phyloP scores from a whole-genome alignment of 805 yeast genomes.

The Ogataea ganodermae region DNA sequence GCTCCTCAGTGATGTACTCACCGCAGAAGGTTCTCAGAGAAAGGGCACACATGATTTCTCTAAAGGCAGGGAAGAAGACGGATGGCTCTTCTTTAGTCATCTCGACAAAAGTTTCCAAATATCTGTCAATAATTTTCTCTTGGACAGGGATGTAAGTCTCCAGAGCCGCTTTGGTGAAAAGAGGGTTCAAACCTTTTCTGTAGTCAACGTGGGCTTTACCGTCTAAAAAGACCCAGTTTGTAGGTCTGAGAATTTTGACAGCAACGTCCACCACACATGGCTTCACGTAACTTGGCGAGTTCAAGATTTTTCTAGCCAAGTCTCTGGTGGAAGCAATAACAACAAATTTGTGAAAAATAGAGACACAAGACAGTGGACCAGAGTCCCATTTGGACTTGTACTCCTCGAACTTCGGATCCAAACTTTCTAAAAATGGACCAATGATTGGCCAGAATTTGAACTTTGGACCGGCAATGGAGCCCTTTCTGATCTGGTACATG shows the following conservation, averaged over 20 bases:
- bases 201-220: slow-evolving; percentile 95
- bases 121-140: slow-evolving; percentile 82
- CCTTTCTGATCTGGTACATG: slow-evolving; percentile 78
- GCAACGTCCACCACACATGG: slow-evolving; percentile 99
- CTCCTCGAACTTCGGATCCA: slow-evolving; percentile 95
- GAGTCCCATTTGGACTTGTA: slow-evolving; percentile 92
- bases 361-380: slow-evolving; percentile 94
- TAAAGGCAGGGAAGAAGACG: slow-evolving; percentile 87
- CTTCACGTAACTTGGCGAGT: slow-evolving; percentile 83
- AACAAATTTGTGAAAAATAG: slow-evolving; percentile 96
- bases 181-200: slow-evolving; percentile 84
- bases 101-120: slow-evolving; percentile 66
- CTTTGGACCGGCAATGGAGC: slow-evolving; percentile 86
- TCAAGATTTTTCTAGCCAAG: slow-evolving; percentile 81
- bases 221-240: slow-evolving; percentile 97
- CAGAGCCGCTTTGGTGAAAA: slow-evolving; percentile 83
- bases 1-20: slow-evolving; percentile 88
- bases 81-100: slow-evolving; percentile 60
- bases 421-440: slow-evolving; percentile 92
- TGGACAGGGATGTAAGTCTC: slow-evolving; percentile 81
- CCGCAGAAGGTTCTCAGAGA: slow-evolving; percentile 96
- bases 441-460: slow-evolving; percentile 91
- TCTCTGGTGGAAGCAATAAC: slow-evolving; percentile 90
- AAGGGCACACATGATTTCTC: slow-evolving; percentile 94
- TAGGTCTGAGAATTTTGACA: slow-evolving; percentile 85